Evolutionary conservation across 495 filamentous ascomycete species (phyloP), one percentile per base, ranked within the genome.

Genomic region (Neurospora sp.): DNA sequence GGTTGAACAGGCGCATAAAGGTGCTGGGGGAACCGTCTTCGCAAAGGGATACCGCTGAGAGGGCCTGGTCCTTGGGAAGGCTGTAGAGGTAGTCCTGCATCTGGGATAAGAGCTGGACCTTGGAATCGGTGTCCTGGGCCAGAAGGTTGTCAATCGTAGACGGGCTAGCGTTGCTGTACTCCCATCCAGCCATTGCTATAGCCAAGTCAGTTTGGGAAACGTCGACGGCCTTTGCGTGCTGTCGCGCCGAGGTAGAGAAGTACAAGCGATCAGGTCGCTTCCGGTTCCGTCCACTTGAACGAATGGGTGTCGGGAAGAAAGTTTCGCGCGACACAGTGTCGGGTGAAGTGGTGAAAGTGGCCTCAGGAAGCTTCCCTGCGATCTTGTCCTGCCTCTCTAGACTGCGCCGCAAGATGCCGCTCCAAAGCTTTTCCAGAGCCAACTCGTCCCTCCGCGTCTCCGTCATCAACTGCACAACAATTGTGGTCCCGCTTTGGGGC

Each of bases 401-500:
- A 72, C 76, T 79, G 16, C 77, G 42, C 62, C 72, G 71, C 39
- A 83, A 71, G 38, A 71, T 75, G 37, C 76, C 85, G 35, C 83
- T 82, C 96, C 96, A 99, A 5, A 98, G 84, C 11, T 83, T 83
- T 78, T 99, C 96, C 42, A 99, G 83, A 78, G 93, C 91, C 75
- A 97, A 84, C 74, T 98, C 94, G 31, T 85, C 88, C 78, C 96
- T 87, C 83, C 95, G 94, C 74, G 91, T 88, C 79, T 94, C 91
- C 2, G 93, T 97, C 80, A 98, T 89, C 80, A 98, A 89, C 82
- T 99, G 96, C 39, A 98, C 89, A 38, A 98, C 92, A 23, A 99
- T 71, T 7, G 84, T 84, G 10, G 78, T 85, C 70, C 89, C 91
- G 5, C 23, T 87, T 86, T 74, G 84, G 76, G 73, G 80, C 78